Evolutionary conservation across 2,329 filamentous ascomycete species (phyloP).

Genomic region (Diaporthe citriasiana): DNA sequence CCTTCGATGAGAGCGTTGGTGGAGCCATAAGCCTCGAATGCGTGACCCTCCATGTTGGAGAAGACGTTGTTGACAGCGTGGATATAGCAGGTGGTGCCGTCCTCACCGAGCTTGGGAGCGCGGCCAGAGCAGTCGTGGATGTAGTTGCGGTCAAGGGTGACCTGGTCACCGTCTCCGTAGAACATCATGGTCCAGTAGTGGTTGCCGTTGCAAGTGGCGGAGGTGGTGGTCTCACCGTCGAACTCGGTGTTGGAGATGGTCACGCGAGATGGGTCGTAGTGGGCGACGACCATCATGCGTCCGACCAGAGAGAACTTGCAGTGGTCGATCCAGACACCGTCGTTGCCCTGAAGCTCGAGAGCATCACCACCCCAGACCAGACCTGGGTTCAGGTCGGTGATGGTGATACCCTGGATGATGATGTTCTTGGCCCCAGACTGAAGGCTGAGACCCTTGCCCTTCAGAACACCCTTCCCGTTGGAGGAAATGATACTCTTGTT

Average conservation of each 20-base stretch:
- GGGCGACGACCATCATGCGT: constrained; percentile 72
- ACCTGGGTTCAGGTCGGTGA: constrained; percentile 49
- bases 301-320: constrained; percentile 70
- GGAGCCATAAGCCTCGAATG: constrained; percentile 65
- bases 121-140: constrained; percentile 71
- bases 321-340: constrained; percentile 64
- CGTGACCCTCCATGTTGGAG: constrained; percentile 67
- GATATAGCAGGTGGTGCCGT: constrained; percentile 64
- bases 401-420: constrained; percentile 69
- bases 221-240: constrained; percentile 67
- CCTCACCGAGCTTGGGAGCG: constrained; percentile 65
- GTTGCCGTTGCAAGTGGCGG: constrained; percentile 69
- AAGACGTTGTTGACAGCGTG: constrained; percentile 76
- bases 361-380: constrained; percentile 66
- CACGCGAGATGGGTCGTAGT: constrained; percentile 66
- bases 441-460: constrained; percentile 69
- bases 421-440: constrained; percentile 64
- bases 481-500: constrained; percentile 72
- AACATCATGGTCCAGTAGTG: constrained; percentile 74
- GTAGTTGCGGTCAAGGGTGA: constrained; percentile 73
- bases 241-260: constrained; percentile 73
- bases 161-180: constrained; percentile 65
- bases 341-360: constrained; percentile 63
- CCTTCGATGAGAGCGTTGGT: constrained; percentile 67
- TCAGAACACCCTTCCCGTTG: constrained; percentile 67